A percentile compares a stretch with the other conserved stretches of the same genome.
These are phyloP conservation scores for Tylopilus balloui DNA, from an alignment of 768 basidiomycete species.

Conservation along the genomic window DNA sequence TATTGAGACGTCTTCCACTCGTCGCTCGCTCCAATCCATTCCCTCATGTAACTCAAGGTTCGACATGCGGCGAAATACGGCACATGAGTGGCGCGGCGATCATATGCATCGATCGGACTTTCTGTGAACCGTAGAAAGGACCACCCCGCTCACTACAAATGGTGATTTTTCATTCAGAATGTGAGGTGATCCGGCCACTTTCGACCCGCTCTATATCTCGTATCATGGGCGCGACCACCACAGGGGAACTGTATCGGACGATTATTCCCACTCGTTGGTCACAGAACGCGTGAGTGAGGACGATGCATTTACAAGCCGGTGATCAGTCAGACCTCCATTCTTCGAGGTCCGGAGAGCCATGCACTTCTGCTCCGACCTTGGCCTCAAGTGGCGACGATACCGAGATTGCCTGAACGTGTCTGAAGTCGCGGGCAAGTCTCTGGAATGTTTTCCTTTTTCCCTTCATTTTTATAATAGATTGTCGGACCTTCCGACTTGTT, in stretches of 20 bases:
- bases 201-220: constrained; percentile 9
- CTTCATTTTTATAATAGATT: constrained; percentile 5
- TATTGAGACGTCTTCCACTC: too few species aligned
- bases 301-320: too few species aligned
- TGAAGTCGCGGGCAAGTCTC: background rate
- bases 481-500: background rate
- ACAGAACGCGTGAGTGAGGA: constrained; percentile 10
- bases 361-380: background rate
- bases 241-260: constrained; percentile 5
- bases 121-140: constrained; percentile 10
- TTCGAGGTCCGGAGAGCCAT: background rate
- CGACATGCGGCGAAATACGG: constrained; percentile 10
- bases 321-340: background rate
- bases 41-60: constrained; percentile 15
- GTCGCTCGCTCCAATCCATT: background rate
- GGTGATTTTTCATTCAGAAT: constrained; percentile 27
- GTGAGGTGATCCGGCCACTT: constrained; percentile 10
- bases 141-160: constrained; percentile 10
- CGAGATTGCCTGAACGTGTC: background rate
- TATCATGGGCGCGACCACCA: constrained; percentile 11
- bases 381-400: constrained; percentile 5
- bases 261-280: constrained; percentile 1
- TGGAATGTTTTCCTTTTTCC: background rate
- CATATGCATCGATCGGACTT: constrained; percentile 19
- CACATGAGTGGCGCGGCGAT: constrained; percentile 20